Evolutionary conservation across 78 protist genomes (phyloP), one percentile per base, ranked within the genome.

Genomic region (Dictyostelium firmibasis): DNA sequence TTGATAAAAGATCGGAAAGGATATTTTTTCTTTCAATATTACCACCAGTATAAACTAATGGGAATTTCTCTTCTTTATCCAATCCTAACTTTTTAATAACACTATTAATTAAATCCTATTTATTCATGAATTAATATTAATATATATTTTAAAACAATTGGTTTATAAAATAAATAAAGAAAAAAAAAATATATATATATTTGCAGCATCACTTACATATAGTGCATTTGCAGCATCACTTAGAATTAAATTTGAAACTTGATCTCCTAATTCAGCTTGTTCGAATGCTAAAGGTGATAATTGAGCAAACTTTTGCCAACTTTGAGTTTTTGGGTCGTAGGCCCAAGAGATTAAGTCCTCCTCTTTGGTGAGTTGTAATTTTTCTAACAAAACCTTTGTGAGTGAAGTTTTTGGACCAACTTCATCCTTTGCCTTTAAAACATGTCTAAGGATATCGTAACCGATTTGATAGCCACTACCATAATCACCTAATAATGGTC

Each of bases 391-490:
- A 4, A 83, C 92, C 27, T 57, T 44, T 14, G 85, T 85, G 6
- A 92, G 20, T 5, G 75, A 33, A 9, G 96, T 92, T 36, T 70
- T 36, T 53, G 83, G 85, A 9, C 91, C 84, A 23, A 76, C 47
- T 44, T 86, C 72, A 74, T 92, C 96, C 29, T 79, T 86, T 44
- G 91, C 87, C 14, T 38, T 64, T 74, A 43, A 41, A 81, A 81
- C 81, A 77, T n/a, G 43, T 29, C 62, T 74, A 7, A 84, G 64
- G 29, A 93, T 74, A 84, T 84, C 92, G 81, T 74, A 93, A 10
- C 96, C 96, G 84, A 93, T 86, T 79, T 84, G 93, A 31, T 93
- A 85, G 11, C 96, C 96, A 11, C 78, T 31, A 27, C 96, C 96
- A 16, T 86, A 67, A 29, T 93, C 96, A 33, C 96, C 96, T 11